Base-by-base conservation (phyloP, 2,329 filamentous ascomycete genomes). In the Epichloe amarillans region DNA sequence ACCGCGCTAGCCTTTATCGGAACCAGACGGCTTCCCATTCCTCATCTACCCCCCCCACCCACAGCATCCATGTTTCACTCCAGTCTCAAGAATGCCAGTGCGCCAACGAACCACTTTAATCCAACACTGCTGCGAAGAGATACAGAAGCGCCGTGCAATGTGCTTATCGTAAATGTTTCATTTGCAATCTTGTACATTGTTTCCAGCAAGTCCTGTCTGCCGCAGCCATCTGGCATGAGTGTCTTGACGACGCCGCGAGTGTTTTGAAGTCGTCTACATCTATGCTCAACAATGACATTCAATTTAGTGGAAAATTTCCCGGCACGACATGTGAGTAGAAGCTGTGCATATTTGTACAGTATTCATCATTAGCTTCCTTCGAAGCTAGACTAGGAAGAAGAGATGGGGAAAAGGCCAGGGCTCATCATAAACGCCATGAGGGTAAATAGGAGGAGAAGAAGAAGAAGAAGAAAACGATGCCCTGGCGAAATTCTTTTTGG, bases 341-440 rank as follows among this genome's bases (percentile, higher is more conserved):
- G 39, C 19, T 5, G 8, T 33, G 8, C 30, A 30, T 1, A 30
- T 30, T 30, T 30, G 8, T 30, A 30, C 30, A 44, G 19, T 44
- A 33, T 44, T 51, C 49, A 47, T 51, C 33, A 51, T 44, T 44
- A 43, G 33, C 39, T 37, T 47, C 33, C 39, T 41, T 40, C 39
- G 17, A 45, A 35, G 40, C 30, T 51, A 47, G 10, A 46, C 35
- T 23, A 47, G 30, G 30, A 30, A 11, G 30, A 42, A 38, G 40
- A 44, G n/a, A 17, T 3, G n/a, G 30, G 33, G 15, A 14, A 36
- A 14, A n/a, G 26, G 15, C 33, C 50, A 44, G 44, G 47, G 39
- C 30, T 42, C 45, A n/a, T 48, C 21, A 30, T 47, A 8, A 38
- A 47, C 5, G 23, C 41, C 49, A n/a, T n/a, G 14, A 6, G 30